Evolutionary conservation across 164 flowering plant species (phyloP), one percentile per base, ranked within the genome.

Genomic region (Macadamia integrifolia): DNA sequence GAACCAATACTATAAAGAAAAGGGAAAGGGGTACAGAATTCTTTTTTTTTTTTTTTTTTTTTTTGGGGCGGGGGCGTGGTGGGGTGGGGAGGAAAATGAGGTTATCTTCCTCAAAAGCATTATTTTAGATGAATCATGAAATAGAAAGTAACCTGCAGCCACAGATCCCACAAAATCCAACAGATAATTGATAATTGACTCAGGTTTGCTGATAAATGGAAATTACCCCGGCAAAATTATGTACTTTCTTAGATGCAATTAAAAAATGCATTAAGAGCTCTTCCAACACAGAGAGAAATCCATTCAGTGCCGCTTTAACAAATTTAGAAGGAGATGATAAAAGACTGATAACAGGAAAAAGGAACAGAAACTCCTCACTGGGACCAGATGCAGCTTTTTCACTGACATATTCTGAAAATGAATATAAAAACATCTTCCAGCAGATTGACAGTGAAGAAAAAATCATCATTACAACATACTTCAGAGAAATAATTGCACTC

Each of bases 301-400:
- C 85, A 64, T 82, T 70, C 56, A 93, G 93, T 46, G 77, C 83
- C 78, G 75, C 84, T 76, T 87, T 94, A 50, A 91, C 74, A 64
- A 79, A 82, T 72, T 75, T 83, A 28, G 96, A 89, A 74, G 99
- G 89, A 66, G 97, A 88, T 17, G 98, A 85, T 72, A 89, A 75
- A 58, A 95, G 85, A 69, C 74, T 80, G 78, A 92, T 75, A 61
- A 76, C 75, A 67, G 98, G 98, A 78, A 91, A 80, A 73, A 88
- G 43, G 60, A 91, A 78, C 57, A 92, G 74, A 64, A 87, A 82
- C 81, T 85, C 95, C 74, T 85, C 94, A 59, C 56, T 69, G 57
- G 81, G 46, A 53, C 40, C 75, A 64, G 31, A 58, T 57, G 74
- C 60, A 70, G 66, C 62, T 71, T 61, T 55, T 60, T 73, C 76